phyloP scores from a whole-genome alignment of 176 grass and related monocot genomes.

The Aegilops longissima region DNA sequence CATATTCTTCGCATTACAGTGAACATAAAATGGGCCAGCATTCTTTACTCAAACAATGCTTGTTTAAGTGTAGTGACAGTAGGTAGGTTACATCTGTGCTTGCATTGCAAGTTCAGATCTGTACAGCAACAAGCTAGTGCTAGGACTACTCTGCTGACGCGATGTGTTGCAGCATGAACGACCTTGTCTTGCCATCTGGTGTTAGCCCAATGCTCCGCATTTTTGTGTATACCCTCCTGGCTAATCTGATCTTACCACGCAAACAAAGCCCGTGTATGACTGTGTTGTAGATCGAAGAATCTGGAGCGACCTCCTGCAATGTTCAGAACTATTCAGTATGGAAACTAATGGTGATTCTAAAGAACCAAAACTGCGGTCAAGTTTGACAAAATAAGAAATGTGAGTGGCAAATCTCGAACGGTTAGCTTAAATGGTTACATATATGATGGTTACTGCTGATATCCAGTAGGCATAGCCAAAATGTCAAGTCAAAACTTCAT shows the following conservation, averaged over 20 bases:
- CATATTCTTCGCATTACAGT: neutral
- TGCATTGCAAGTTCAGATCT: neutral
- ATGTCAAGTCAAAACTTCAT: neutral
- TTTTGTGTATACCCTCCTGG: slow-evolving; percentile 53
- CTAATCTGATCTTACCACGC: slow-evolving; percentile 55
- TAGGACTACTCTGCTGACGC: neutral
- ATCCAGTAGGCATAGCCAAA: neutral
- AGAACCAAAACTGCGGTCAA: neutral
- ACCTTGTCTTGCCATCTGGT: slow-evolving; percentile 68
- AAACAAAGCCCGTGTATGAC: slow-evolving; percentile 80
- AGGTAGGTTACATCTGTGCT: neutral
- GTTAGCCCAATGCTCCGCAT: slow-evolving; percentile 71
- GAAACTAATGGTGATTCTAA: neutral
- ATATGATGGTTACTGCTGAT: neutral
- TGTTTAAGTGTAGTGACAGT: neutral
- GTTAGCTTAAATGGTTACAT: neutral
- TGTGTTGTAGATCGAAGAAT: slow-evolving; percentile 68
- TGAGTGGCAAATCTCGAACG: neutral
- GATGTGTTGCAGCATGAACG: slow-evolving; percentile 79
- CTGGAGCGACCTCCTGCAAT: slow-evolving; percentile 47
- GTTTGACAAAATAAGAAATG: neutral
- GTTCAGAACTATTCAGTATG: slow-evolving; percentile 1
- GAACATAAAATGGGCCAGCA: neutral
- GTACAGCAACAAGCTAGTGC: neutral
- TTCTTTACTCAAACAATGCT: neutral